phyloP scores from a whole-genome alignment of 225 moss, liverwort and hornwort genomes.

The Pleurozium schreberi region DNA sequence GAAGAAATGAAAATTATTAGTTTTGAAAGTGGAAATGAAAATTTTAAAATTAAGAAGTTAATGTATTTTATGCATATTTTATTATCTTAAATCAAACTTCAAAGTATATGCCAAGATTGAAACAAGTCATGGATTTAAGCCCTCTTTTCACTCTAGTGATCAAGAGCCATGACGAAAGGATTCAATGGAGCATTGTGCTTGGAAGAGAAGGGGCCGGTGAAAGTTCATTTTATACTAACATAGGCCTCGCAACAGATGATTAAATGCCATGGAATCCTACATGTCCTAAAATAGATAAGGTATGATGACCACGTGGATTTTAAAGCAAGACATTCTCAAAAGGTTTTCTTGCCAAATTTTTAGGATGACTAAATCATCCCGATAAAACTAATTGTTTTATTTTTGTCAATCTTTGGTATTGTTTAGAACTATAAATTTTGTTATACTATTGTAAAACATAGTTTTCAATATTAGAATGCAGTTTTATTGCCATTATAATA shows the following conservation, averaged over 20 bases:
- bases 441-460: neutral
- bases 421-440: no score
- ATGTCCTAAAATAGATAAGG: neutral
- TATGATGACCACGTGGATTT: rapidly evolving
- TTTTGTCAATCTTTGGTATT: neutral
- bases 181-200: neutral
- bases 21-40: neutral
- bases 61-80: rapidly evolving
- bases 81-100: neutral
- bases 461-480: neutral
- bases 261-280: no score
- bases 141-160: neutral
- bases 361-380: neutral
- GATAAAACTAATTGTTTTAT: neutral
- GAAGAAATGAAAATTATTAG: neutral
- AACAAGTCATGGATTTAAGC: neutral
- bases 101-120: neutral
- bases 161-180: rapidly evolving
- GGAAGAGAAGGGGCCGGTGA: rapidly evolving
- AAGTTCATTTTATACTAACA: no score
- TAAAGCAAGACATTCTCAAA: rapidly evolving
- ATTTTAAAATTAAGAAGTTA: neutral
- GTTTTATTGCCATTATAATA: neutral
- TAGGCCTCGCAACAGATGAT: neutral
- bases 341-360: rapidly evolving